Conservation (phyloP, 352 stramenopile genomes). For the Phytophthora tubulina region DNA sequence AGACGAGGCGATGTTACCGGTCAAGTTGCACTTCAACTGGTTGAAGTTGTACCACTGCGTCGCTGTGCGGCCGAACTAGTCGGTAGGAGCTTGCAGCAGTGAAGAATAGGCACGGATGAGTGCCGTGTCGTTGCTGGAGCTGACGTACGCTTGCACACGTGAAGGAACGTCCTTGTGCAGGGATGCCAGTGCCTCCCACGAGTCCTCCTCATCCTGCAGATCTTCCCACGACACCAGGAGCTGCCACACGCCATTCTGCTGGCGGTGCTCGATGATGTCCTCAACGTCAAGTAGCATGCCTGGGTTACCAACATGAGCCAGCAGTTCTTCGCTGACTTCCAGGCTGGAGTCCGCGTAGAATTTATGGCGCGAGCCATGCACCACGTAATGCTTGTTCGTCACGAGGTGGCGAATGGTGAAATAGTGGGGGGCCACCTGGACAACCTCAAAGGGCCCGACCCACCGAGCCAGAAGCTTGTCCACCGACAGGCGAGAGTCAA, state of each 20-base stretch:
- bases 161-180: not conserved
- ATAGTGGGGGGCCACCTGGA: not conserved
- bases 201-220: conserved; percentile 17
- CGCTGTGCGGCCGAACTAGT: not conserved
- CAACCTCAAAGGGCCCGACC: conserved; percentile 7
- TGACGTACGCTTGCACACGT: not conserved
- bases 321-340: conserved; percentile 7
- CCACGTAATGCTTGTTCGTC: not conserved
- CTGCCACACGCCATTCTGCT: not conserved
- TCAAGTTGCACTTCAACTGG: conserved; percentile 23
- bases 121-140: not conserved
- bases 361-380: not conserved
- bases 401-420: conserved; percentile 17
- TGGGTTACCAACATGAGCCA: conserved; percentile 17
- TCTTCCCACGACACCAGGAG: conserved; percentile 10
- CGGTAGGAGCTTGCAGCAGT: not conserved
- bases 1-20: conserved; percentile 21
- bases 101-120: not conserved
- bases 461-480: conserved; percentile 20
- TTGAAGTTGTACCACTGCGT: conserved; percentile 1
- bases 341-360: conserved; percentile 5
- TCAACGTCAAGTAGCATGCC: conserved; percentile 11
- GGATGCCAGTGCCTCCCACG: conserved; percentile 13
- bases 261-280: conserved; percentile 1
- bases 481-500: not conserved